A percentile compares a stretch with the other conserved stretches of the same genome.
Conservation (phyloP, 805 yeast species). For the Kodamaea kaohsiungensis region DNA sequence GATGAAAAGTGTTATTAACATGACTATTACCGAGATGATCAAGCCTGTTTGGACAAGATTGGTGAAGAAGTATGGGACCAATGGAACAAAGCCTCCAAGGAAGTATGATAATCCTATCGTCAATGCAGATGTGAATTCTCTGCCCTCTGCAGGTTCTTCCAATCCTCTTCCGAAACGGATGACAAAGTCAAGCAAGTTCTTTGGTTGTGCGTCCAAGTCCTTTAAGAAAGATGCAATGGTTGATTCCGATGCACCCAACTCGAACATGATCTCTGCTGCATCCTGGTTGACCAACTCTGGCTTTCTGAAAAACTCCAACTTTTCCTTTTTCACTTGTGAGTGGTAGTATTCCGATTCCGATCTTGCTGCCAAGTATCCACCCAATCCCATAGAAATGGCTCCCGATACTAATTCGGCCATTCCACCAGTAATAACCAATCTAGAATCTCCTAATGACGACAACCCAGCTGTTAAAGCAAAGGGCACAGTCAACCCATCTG, state of each 20-base stretch:
- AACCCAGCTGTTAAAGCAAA: slow-evolving; percentile 97
- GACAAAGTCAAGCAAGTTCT: slow-evolving; percentile 79
- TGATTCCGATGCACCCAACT: slow-evolving; percentile 68
- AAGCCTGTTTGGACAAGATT: slow-evolving; percentile 75
- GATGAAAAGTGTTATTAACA: slow-evolving; percentile 81
- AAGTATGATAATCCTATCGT: slow-evolving; percentile 90
- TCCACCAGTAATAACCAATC: slow-evolving; percentile 94
- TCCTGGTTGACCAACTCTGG: slow-evolving; percentile 71
- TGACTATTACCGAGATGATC: slow-evolving; percentile 69
- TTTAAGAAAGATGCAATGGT: slow-evolving; percentile 72
- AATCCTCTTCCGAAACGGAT: slow-evolving; percentile 88
- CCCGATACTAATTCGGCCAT: slow-evolving; percentile 97
- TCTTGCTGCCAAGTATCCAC: slow-evolving; percentile 94
- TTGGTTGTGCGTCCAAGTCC: slow-evolving; percentile 79
- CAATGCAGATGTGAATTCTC: slow-evolving; percentile 83
- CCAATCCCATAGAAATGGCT: slow-evolving; percentile 96
- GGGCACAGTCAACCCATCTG: slow-evolving; percentile 98
- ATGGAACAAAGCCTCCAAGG: slow-evolving; percentile 89
- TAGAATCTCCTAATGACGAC: slow-evolving; percentile 85
- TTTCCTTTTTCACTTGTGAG: slow-evolving; percentile 71
- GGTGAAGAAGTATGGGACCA: slow-evolving; percentile 88
- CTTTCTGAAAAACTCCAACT: slow-evolving; percentile 62
- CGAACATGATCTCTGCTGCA: slow-evolving; percentile 76
- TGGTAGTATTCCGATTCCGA: slow-evolving; percentile 78
- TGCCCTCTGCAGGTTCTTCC: slow-evolving; percentile 92